Evolutionary conservation across 257 asterid species (phyloP).

Genomic region (Solanum appendiculatum): DNA sequence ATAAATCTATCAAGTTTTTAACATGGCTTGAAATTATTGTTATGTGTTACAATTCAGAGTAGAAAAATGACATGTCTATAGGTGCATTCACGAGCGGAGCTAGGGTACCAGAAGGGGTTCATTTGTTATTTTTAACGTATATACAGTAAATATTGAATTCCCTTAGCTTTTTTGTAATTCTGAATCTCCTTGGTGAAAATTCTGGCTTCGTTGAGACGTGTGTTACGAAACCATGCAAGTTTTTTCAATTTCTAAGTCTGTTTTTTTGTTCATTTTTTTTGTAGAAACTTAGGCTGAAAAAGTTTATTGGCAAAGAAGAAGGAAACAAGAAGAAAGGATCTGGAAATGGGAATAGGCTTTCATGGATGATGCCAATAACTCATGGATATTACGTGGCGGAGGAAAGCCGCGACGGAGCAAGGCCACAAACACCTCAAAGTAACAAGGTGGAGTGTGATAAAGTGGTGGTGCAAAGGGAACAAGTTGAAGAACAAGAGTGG

Average conservation of each 20-base stretch:
- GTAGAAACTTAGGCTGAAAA: slow-evolving; percentile 23
- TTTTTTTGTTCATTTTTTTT: neutral
- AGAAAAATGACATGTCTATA: neutral
- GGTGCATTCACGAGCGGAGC: neutral
- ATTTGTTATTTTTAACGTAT: neutral
- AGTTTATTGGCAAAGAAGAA: slow-evolving; percentile 13
- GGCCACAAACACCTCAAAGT: neutral
- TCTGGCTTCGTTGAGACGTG: neutral
- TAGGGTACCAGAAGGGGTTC: neutral
- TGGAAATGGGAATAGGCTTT: slow-evolving; percentile 10
- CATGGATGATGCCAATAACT: slow-evolving; percentile 38
- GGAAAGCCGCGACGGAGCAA: neutral
- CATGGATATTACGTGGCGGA: slow-evolving; percentile 30
- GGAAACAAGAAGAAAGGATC: slow-evolving; percentile 5
- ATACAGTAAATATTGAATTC: neutral
- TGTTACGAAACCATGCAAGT: neutral
- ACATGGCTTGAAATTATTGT: neutral
- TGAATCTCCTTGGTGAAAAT: neutral
- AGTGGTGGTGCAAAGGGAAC: slow-evolving; percentile 39
- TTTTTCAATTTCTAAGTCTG: neutral
- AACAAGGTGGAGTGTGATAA: slow-evolving; percentile 11
- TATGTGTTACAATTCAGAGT: neutral
- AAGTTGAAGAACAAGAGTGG: slow-evolving; percentile 28
- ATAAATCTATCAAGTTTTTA: neutral
- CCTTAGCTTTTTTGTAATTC: neutral